Evolutionary conservation across 495 filamentous ascomycete species (phyloP).

Genomic region (Talaromyces nanjingensis): DNA sequence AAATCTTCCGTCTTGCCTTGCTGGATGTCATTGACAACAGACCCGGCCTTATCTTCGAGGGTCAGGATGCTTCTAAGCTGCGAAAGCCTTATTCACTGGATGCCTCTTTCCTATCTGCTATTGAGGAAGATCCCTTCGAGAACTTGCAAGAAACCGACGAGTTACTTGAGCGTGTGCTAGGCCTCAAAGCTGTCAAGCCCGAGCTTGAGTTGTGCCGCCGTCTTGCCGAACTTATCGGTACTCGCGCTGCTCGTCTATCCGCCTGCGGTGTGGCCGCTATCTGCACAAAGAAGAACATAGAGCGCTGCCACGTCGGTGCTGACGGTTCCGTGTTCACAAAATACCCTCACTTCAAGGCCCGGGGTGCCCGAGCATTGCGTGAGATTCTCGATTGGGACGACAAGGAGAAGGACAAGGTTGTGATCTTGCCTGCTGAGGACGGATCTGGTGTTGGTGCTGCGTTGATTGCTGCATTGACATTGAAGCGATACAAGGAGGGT

Average conservation of each 20-base stretch:
- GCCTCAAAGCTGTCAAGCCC: constrained; percentile 56
- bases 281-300: constrained; percentile 86
- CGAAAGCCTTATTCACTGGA: constrained; percentile 81
- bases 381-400: constrained; percentile 91
- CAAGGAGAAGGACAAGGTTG: constrained; percentile 73
- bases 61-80: constrained; percentile 72
- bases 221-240: constrained; percentile 87
- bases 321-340: constrained; percentile 98
- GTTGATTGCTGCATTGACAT: constrained; percentile 84
- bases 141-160: constrained; percentile 82
- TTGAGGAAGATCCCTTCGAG: constrained; percentile 93
- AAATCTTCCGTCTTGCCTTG: constrained; percentile 87
- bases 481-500: constrained; percentile 76
- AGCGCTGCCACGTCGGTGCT: constrained; percentile 86
- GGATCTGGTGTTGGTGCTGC: constrained; percentile 95
- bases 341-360: constrained; percentile 92
- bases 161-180: constrained; percentile 66
- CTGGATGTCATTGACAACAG: constrained; percentile 76
- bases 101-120: constrained; percentile 88
- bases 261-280: constrained; percentile 93
- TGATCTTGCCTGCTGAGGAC: constrained; percentile 84
- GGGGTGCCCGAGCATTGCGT: constrained; percentile 78
- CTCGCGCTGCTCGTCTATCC: constrained; percentile 84
- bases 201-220: constrained; percentile 85
- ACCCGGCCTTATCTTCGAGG: constrained; percentile 70